Evolutionary conservation across 768 basidiomycete species (phyloP).

Genomic region (Podaxis sp.): DNA sequence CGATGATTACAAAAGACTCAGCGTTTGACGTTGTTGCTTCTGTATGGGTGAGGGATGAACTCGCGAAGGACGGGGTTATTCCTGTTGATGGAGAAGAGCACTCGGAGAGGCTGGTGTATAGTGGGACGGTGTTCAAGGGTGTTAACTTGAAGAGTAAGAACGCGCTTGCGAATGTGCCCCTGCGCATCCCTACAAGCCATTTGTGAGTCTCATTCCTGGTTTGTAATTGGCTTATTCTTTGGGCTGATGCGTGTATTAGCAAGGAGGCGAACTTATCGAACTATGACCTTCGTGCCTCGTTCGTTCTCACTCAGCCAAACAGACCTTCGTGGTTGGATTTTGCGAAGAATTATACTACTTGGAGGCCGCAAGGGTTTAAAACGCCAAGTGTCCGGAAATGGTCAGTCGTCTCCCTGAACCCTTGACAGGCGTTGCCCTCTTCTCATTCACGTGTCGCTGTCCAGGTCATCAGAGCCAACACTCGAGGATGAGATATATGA

Average conservation of each 20-base stretch:
- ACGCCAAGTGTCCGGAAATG: slow-evolving; percentile 24
- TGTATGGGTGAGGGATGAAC: slow-evolving; percentile 19
- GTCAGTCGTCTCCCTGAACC: slow-evolving; percentile 30
- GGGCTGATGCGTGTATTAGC: slow-evolving; percentile 15
- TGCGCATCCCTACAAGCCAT: slow-evolving; percentile 28
- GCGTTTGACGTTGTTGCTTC: slow-evolving; percentile 22
- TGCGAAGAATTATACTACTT: slow-evolving; percentile 30
- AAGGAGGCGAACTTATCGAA: slow-evolving; percentile 24
- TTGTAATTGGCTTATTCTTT: not conserved
- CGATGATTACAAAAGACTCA: slow-evolving; percentile 18
- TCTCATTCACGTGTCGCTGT: not conserved
- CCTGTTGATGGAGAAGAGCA: slow-evolving; percentile 3
- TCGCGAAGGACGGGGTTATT: not conserved
- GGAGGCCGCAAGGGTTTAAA: slow-evolving; percentile 24
- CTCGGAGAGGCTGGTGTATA: slow-evolving; percentile 23
- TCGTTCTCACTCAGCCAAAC: slow-evolving; percentile 32
- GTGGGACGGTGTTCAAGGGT: slow-evolving; percentile 29
- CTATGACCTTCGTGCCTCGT: slow-evolving; percentile 36
- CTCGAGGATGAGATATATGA: slow-evolving; percentile 30
- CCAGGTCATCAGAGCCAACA: slow-evolving; percentile 2
- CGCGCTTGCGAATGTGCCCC: slow-evolving; percentile 23
- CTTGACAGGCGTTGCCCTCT: slow-evolving; percentile 3
- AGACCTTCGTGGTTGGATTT: slow-evolving; percentile 29
- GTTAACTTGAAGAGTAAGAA: slow-evolving; percentile 27
- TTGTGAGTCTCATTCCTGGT: slow-evolving; percentile 27